phyloP scores from a whole-genome alignment of 495 filamentous ascomycete genomes.

The Aspergillus bertholletiae region DNA sequence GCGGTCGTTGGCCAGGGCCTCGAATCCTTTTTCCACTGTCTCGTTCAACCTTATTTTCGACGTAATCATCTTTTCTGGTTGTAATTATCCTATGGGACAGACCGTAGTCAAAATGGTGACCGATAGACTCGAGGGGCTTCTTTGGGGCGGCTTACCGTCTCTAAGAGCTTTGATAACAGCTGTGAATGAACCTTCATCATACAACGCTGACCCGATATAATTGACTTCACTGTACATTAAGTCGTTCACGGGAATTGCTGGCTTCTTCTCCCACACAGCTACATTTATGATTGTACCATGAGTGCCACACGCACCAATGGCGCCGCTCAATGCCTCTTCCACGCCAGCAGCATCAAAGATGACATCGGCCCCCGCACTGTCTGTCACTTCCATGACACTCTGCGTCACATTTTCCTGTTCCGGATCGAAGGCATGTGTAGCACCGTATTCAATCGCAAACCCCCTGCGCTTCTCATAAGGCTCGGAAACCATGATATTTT shows the following conservation, averaged over 20 bases:
- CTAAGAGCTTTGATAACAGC: slow-evolving; percentile 52
- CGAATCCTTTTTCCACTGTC: slow-evolving; percentile 56
- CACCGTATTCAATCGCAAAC: slow-evolving; percentile 50
- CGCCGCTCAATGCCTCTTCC: slow-evolving; percentile 45
- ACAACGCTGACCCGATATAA: slow-evolving; percentile 51
- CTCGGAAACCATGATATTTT: slow-evolving; percentile 57
- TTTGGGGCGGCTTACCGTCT: slow-evolving; percentile 31
- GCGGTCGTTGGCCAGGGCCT: slow-evolving; percentile 51
- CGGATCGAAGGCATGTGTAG: slow-evolving; percentile 54
- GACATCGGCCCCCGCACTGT: slow-evolving; percentile 49
- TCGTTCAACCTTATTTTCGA: slow-evolving; percentile 48
- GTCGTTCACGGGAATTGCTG: slow-evolving; percentile 45
- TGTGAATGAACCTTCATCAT: slow-evolving; percentile 51
- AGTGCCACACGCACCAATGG: slow-evolving; percentile 44
- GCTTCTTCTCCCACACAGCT: slow-evolving; percentile 56
- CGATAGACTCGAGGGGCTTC: background rate
- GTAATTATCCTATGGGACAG: slow-evolving; percentile 38
- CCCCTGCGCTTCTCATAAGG: slow-evolving; percentile 44
- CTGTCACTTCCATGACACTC: slow-evolving; percentile 42
- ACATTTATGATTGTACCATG: slow-evolving; percentile 60
- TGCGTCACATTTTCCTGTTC: slow-evolving; percentile 46
- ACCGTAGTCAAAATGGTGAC: background rate
- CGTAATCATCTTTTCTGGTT: slow-evolving; percentile 59
- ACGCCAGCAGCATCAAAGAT: slow-evolving; percentile 59
- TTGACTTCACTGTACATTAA: slow-evolving; percentile 43